A percentile compares a stretch with the other conserved stretches of the same genome.
These are phyloP conservation scores for Peronospora farinosa DNA, from an alignment of 352 stramenopile genomes.

Conservation along the genomic window DNA sequence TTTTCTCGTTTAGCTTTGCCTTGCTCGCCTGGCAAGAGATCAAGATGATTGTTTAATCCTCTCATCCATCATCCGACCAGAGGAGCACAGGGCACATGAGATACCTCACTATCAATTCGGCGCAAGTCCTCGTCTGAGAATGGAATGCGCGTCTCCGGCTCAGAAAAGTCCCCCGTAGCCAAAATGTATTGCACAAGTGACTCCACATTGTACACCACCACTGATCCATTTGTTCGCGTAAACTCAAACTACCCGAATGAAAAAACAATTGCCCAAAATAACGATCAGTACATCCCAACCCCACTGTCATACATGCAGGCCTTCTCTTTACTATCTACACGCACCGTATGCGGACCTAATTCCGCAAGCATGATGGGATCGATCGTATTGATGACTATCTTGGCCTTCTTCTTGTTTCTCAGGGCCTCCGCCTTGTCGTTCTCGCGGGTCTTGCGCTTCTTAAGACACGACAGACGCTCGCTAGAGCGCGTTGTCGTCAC, in stretches of 20 bases:
- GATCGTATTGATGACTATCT: conserved; percentile 62
- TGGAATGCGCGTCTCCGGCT: conserved; percentile 82
- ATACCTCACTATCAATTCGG: conserved; percentile 67
- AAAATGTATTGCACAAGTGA: conserved; percentile 86
- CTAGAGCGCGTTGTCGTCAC: conserved; percentile 39
- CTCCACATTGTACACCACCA: conserved; percentile 85
- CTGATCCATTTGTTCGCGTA: conserved; percentile 69
- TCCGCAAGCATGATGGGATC: conserved; percentile 87
- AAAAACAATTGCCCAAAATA: background rate
- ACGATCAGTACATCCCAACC: conserved; percentile 15
- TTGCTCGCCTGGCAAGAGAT: conserved; percentile 48
- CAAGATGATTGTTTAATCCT: conserved; percentile 26
- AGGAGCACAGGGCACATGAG: conserved; percentile 18
- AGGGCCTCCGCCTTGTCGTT: conserved; percentile 18
- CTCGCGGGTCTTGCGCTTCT: conserved; percentile 46
- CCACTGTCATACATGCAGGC: no score
- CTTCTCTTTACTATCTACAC: conserved; percentile 3
- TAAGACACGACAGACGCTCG: conserved; percentile 39
- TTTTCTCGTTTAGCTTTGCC: conserved; percentile 56
- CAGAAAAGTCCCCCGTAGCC: conserved; percentile 82
- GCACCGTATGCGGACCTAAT: conserved; percentile 68
- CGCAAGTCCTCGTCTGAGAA: conserved; percentile 80
- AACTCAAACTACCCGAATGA: conserved; percentile 69
- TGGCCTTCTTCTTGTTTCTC: conserved; percentile 43
- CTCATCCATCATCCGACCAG: conserved; percentile 22